phyloP scores from a whole-genome alignment of 257 asterid genomes.

The Solanum piurae region DNA sequence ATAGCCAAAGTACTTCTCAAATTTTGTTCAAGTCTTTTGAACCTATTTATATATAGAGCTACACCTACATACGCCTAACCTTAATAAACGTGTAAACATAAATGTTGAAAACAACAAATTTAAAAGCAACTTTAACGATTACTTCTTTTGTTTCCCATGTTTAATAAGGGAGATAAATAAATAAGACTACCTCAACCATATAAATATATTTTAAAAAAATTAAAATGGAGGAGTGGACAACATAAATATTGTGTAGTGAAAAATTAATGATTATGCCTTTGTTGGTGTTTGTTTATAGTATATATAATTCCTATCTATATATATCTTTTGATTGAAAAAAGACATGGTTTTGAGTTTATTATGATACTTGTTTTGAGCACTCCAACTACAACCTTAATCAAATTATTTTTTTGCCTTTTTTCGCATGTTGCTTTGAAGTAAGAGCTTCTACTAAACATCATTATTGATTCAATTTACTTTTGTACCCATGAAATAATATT shows the following conservation, averaged over 20 bases:
- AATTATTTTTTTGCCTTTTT: neutral
- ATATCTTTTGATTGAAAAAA: neutral
- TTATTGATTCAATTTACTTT: neutral
- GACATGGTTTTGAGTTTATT: neutral
- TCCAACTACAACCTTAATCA: constrained; percentile 1
- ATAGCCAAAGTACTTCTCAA: neutral
- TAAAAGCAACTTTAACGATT: neutral
- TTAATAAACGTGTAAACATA: neutral
- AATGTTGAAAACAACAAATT: neutral
- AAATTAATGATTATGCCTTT: neutral
- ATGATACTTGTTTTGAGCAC: neutral
- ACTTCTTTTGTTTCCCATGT: constrained; percentile 1
- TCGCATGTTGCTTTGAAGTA: constrained; percentile 14
- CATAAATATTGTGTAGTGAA: neutral
- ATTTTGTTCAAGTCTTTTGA: neutral
- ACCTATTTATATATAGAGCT: neutral
- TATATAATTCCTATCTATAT: neutral
- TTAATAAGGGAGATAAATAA: neutral
- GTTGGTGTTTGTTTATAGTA: neutral
- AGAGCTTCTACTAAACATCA: neutral
- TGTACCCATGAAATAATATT: neutral
- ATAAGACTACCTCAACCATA: neutral
- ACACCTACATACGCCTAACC: neutral
- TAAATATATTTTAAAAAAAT: neutral
- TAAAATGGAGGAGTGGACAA: neutral